Evolutionary conservation across 768 basidiomycete genomes (phyloP).

Genomic region (Collybia sp.): DNA sequence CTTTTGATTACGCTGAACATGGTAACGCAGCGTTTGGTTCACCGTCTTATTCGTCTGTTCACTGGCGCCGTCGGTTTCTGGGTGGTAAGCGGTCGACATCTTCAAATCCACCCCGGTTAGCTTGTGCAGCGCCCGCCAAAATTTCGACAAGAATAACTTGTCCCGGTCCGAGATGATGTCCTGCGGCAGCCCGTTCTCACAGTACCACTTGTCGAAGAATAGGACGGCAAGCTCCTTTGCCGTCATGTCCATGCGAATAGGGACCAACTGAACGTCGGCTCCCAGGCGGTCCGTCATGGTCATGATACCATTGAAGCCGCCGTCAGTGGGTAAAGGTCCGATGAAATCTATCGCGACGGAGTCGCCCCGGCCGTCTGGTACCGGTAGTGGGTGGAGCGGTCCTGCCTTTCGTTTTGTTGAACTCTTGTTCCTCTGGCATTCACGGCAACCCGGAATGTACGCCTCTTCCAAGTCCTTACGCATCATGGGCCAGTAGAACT

Average conservation of each 20-base stretch:
- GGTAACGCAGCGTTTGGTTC: constrained; percentile 14
- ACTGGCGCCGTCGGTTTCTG: constrained; percentile 24
- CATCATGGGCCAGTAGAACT: constrained; percentile 30
- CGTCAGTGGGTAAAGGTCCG: constrained; percentile 17
- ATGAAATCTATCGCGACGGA: constrained; percentile 21
- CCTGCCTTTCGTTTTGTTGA: constrained; percentile 15
- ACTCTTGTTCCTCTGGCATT: not conserved
- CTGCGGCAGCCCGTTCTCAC: constrained; percentile 22
- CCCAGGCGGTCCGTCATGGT: constrained; percentile 13
- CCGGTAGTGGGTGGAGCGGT: constrained; percentile 11
- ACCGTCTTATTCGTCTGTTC: constrained; percentile 22
- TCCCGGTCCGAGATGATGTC: constrained; percentile 25
- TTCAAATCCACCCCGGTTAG: constrained; percentile 17
- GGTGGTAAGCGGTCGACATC: constrained; percentile 28
- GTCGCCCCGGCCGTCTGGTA: constrained; percentile 21
- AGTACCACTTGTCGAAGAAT: too few relatives aligned
- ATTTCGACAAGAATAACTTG: constrained; percentile 20
- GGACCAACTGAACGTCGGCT: too few relatives aligned
- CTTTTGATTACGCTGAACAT: constrained; percentile 15
- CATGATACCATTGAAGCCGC: constrained; percentile 15
- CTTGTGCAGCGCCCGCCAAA: constrained; percentile 21
- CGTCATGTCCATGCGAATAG: too few relatives aligned
- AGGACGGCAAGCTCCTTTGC: too few relatives aligned
- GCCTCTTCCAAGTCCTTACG: constrained; percentile 2
- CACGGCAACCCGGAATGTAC: constrained; percentile 4